Conservation (phyloP, 192 early-diverging fungal genomes). For the Entomortierella chlamydospora region DNA sequence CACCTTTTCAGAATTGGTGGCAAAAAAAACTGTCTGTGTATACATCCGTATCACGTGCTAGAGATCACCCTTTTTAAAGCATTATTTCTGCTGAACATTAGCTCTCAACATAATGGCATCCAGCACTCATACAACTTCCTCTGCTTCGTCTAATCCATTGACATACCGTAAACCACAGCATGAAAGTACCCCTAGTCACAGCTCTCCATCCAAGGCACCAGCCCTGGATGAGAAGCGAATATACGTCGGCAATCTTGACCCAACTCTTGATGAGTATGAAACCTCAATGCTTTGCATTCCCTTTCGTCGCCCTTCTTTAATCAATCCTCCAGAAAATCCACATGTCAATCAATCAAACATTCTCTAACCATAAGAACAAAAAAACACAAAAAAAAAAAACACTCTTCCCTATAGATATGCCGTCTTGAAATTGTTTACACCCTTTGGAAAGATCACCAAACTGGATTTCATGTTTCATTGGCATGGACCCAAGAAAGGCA, state of each 20-base stretch:
- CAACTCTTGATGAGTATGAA: constrained; percentile 70
- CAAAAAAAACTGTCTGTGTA: too few relatives aligned
- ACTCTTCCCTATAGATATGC: constrained; percentile 64
- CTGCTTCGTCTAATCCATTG: neutral
- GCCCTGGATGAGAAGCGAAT: constrained; percentile 62
- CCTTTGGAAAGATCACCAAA: constrained; percentile 72
- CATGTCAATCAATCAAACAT: neutral
- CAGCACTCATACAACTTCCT: neutral
- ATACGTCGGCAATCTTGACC: constrained; percentile 78
- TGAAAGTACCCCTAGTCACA: neutral
- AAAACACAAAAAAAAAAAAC: neutral
- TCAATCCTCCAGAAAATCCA: too few relatives aligned
- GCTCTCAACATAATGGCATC: neutral
- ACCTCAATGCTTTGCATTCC: neutral
- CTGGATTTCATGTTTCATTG: constrained; percentile 76
- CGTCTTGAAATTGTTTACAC: constrained; percentile 75
- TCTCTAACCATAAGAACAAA: neutral
- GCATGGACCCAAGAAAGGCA: constrained; percentile 71
- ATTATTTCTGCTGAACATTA: too few relatives aligned
- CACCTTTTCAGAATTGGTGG: too few relatives aligned
- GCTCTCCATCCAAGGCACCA: neutral
- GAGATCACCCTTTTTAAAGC: too few relatives aligned
- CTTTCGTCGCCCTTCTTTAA: neutral
- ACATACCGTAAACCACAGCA: neutral
- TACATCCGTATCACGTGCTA: neutral